Evolutionary conservation across 2,329 filamentous ascomycete species (phyloP), one percentile per base, ranked within the genome.

Genomic region (Sporothrix luriei): DNA sequence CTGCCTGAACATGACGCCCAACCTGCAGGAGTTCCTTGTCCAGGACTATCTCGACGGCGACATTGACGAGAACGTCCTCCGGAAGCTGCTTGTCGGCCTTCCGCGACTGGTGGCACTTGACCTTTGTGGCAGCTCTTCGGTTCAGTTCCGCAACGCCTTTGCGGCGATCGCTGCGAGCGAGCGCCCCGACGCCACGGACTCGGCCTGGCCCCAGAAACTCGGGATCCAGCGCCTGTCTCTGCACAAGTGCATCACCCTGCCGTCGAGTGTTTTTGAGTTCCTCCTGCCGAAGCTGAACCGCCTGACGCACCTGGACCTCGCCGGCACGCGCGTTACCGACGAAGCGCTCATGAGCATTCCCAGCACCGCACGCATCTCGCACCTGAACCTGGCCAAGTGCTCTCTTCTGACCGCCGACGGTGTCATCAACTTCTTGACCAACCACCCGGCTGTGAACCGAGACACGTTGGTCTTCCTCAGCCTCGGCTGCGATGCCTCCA

Each of bases 31-130:
- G 79, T 92, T 93, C 76, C 82, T 94, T 65, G 87, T 88, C 21
- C 91, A 94, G 80, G 92, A 95, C 79, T 91, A 94, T 74, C 83
- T 95, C 67, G 91, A 94, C 76, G 88, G 90, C 65, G 92, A 95
- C 74, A 82, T 94, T 61, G 85, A 88, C 74, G 82, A 82, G n/a
- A 82, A 85, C 19, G 89, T 94, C 21, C 79, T 94, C 55, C 82
- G 84, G 72, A 93, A 91, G 78, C 81, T 95, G 54, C 88, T 94
- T 75, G 87, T 87, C 72, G 87, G 84, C 11, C 82, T 93, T 71
- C 86, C 88, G 1, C 80, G 82, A 64, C 80, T 95, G 68, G 83
- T 85, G 71, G 91, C 90, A 1, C 75, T 94, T 26, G 92, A 95
- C 77, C 91, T 94, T 76, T 92, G 90, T 74, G 92, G 89, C 70